These are phyloP conservation scores for Populus hybrid DNA, from an alignment of 441 rosid genomes.

Conservation along the genomic window DNA sequence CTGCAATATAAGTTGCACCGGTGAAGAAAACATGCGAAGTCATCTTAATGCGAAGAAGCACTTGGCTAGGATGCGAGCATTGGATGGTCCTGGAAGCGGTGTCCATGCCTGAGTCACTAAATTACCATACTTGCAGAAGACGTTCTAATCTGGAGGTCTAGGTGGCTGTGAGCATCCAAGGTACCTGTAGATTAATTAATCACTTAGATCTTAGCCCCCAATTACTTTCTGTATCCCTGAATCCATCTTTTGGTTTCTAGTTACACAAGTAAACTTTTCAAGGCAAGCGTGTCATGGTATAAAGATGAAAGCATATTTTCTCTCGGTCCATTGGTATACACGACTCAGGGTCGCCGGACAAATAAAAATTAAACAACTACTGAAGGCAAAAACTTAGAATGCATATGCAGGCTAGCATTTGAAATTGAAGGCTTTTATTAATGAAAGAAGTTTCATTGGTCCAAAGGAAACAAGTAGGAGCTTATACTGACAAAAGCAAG, in stretches of 20 bases:
- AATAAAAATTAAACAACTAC: neutral
- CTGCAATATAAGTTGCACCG: constrained; percentile 22
- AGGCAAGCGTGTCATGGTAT: neutral
- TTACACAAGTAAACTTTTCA: neutral
- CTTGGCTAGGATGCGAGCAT: constrained; percentile 9
- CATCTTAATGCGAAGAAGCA: constrained; percentile 25
- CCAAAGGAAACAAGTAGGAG: too few relatives aligned
- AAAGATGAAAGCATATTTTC: too few relatives aligned
- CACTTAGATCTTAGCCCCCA: neutral
- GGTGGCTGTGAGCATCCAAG: neutral
- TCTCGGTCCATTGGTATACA: neutral
- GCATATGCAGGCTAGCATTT: too few relatives aligned
- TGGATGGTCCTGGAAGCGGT: neutral
- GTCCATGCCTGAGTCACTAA: neutral
- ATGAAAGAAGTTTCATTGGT: too few relatives aligned
- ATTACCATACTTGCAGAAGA: neutral
- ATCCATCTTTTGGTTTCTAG: neutral
- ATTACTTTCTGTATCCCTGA: neutral
- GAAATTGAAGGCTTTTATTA: too few relatives aligned
- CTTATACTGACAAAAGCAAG: too few relatives aligned
- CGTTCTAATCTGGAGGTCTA: neutral
- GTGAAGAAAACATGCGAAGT: constrained; percentile 12
- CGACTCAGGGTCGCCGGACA: too few relatives aligned
- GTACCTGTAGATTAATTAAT: neutral
- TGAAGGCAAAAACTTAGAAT: too few relatives aligned